Evolutionary conservation across 2,329 filamentous ascomycete genomes (phyloP).

Genomic region (Monosporascus sp.): DNA sequence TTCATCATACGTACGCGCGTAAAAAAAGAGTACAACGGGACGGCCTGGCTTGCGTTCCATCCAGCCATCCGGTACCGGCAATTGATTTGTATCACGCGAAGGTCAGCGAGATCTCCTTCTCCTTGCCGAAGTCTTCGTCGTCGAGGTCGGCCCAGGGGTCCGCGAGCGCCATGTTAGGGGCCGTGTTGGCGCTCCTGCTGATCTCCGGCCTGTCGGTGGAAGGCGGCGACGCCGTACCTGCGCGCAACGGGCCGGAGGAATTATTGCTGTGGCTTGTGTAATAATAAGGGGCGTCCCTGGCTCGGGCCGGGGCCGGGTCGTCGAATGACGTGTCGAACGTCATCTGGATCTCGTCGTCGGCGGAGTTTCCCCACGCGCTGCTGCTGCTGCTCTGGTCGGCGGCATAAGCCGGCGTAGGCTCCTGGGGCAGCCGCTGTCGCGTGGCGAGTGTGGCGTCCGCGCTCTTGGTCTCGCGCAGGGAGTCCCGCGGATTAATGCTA

Average conservation of each 20-base stretch:
- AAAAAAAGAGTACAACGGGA: too few relatives aligned
- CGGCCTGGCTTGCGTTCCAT: too few relatives aligned
- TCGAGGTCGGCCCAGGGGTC: constrained; percentile 69
- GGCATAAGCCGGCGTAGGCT: constrained; percentile 21
- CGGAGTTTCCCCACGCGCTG: constrained; percentile 16
- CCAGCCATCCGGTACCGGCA: neutral
- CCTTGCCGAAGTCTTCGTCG: constrained; percentile 60
- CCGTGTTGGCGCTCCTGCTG: constrained; percentile 39
- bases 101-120: constrained; percentile 74
- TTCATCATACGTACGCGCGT: too few relatives aligned
- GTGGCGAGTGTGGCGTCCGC: constrained; percentile 28
- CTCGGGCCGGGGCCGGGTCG: constrained; percentile 27
- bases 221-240: constrained; percentile 8
- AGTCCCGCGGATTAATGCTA: constrained; percentile 22
- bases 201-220: constrained; percentile 33
- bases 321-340: constrained; percentile 64
- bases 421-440: constrained; percentile 13
- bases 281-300: constrained; percentile 11
- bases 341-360: constrained; percentile 57
- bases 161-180: constrained; percentile 43
- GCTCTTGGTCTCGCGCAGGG: constrained; percentile 42
- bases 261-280: too few relatives aligned
- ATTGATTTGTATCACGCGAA: constrained; percentile 52
- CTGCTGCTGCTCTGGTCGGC: constrained; percentile 6
- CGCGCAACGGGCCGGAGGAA: too few relatives aligned